phyloP scores from a whole-genome alignment of 805 yeast genomes.

The Vanderwaltozyma verrucispora region DNA sequence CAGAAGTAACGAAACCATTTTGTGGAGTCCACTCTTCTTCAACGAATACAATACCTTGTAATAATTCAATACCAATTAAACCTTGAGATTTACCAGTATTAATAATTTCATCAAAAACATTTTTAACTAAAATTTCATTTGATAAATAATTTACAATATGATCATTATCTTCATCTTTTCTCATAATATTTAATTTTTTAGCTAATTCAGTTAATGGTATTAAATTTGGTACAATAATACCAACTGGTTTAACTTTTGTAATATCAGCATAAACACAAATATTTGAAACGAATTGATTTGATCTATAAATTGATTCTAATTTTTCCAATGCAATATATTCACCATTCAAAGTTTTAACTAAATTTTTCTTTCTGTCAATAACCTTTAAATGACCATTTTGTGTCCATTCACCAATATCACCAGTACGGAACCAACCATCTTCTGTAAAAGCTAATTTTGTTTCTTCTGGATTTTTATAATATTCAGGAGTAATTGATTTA shows the following conservation, averaged over 20 bases:
- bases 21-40: conserved; percentile 98
- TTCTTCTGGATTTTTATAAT: conserved; percentile 76
- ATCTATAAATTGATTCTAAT: conserved; percentile 82
- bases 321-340: conserved; percentile 97
- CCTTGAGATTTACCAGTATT: conserved; percentile 76
- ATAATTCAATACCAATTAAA: conserved; percentile 72
- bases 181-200: conserved; percentile 42
- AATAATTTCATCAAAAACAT: conserved; percentile 48
- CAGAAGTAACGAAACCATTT: conserved; percentile 87
- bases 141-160: conserved; percentile 40
- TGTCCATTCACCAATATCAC: conserved; percentile 95
- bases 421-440: conserved; percentile 93
- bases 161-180: conserved; percentile 31
- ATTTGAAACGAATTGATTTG: conserved; percentile 65
- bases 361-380: conserved; percentile 91
- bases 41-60: conserved; percentile 66
- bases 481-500: conserved; percentile 58
- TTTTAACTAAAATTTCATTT: conserved; percentile 45
- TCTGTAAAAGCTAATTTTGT: conserved; percentile 65
- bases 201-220: conserved; percentile 51
- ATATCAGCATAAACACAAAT: conserved; percentile 91
- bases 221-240: conserved; percentile 77
- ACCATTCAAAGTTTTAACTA: conserved; percentile 93
- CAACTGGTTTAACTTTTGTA: conserved; percentile 81
- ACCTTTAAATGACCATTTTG: conserved; percentile 66